phyloP scores from a whole-genome alignment of 1,139 yeast species.

The Magnusiomyces magnusii region DNA sequence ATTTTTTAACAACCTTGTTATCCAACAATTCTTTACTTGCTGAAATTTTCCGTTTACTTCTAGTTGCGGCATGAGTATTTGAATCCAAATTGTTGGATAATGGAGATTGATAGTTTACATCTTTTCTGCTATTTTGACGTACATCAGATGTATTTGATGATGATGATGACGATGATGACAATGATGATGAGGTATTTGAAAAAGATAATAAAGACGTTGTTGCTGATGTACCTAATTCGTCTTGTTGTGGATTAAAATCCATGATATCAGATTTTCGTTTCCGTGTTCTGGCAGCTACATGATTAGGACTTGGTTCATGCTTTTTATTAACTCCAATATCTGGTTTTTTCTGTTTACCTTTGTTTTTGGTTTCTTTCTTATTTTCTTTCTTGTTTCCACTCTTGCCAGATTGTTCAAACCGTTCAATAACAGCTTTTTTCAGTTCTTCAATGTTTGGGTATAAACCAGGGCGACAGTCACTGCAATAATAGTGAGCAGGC shows the following conservation, averaged over 20 bases:
- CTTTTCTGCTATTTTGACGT: too few species aligned
- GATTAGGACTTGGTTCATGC: not conserved
- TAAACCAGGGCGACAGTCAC: constrained; percentile 41
- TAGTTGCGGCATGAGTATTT: not conserved
- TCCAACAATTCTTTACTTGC: not conserved
- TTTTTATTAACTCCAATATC: not conserved
- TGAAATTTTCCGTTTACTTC: not conserved
- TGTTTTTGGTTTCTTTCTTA: not conserved
- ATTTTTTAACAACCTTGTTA: not conserved
- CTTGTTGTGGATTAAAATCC: not conserved
- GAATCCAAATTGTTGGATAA: not conserved
- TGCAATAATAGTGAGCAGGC: constrained; percentile 46
- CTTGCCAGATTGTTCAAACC: not conserved
- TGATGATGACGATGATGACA: too few species aligned
- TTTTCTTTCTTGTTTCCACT: not conserved
- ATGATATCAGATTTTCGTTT: not conserved
- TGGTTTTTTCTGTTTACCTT: not conserved
- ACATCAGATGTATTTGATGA: too few species aligned
- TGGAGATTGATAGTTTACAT: too few species aligned
- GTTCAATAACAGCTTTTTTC: not conserved
- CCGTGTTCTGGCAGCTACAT: not conserved
- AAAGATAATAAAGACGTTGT: too few species aligned
- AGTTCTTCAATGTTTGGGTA: constrained; percentile 29
- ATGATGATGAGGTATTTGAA: too few species aligned
- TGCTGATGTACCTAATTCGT: not conserved